These are phyloP conservation scores for Zoysia pacifica DNA, from an alignment of 176 grass and related monocot species.

Conservation along the genomic window DNA sequence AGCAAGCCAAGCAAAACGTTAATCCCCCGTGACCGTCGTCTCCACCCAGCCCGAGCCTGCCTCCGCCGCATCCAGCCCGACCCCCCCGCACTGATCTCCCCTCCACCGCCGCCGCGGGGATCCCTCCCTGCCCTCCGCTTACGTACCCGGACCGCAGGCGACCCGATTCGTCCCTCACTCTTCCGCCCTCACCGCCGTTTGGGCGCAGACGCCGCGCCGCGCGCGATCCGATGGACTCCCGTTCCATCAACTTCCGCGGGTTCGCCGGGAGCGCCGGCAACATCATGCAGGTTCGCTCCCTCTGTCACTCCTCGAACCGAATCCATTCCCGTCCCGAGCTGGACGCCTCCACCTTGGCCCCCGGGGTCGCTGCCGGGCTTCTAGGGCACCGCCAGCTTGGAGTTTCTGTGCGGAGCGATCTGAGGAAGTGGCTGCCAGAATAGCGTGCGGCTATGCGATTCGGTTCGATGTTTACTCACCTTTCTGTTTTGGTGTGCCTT, in stretches of 20 bases:
- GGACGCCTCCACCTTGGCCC: neutral
- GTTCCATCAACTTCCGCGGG: conserved; percentile 73
- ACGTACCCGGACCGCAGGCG: neutral
- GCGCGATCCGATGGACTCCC: conserved; percentile 68
- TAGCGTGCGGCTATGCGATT: neutral
- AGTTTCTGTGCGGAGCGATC: neutral
- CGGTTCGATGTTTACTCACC: conserved; percentile 10
- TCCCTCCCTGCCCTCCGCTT: neutral
- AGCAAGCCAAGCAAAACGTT: conserved; percentile 32
- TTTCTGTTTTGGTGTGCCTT: neutral
- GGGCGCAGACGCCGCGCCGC: neutral
- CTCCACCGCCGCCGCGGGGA: neutral
- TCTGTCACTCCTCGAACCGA: neutral
- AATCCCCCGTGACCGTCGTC: conserved; percentile 15
- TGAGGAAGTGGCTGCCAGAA: neutral
- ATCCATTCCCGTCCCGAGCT: neutral
- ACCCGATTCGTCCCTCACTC: neutral
- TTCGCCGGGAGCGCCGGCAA: conserved; percentile 85
- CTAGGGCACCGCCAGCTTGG: neutral
- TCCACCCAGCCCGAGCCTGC: neutral
- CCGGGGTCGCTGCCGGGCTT: neutral
- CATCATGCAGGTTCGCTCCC: conserved; percentile 69
- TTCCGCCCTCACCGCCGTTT: neutral
- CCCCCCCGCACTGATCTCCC: conserved; percentile 22
- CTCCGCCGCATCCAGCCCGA: conserved; percentile 33